Conservation (phyloP, 2,329 filamentous ascomycete genomes). For the Paecilomyces niveus region DNA sequence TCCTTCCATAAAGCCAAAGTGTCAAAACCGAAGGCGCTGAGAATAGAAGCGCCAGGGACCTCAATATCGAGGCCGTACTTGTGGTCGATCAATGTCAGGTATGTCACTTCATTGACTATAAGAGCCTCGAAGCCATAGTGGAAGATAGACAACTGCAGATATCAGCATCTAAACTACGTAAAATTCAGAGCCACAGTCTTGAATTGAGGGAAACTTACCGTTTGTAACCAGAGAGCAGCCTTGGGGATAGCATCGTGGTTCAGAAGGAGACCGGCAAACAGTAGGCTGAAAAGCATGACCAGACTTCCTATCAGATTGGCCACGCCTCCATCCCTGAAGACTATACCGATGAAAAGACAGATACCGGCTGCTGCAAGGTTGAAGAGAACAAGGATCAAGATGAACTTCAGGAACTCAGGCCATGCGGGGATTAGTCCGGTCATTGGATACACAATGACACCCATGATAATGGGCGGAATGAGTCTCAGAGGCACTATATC, state of each 20-base stretch:
- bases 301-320: slow-evolving; percentile 90
- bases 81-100: slow-evolving; percentile 81
- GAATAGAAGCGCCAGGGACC: slow-evolving; percentile 85
- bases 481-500: slow-evolving; percentile 93
- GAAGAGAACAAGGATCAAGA: slow-evolving; percentile 88
- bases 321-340: slow-evolving; percentile 84
- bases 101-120: slow-evolving; percentile 93
- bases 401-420: slow-evolving; percentile 81
- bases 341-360: slow-evolving; percentile 91
- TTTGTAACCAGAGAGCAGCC: slow-evolving; percentile 82
- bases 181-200: not conserved
- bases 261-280: slow-evolving; percentile 88
- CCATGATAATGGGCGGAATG: slow-evolving; percentile 90
- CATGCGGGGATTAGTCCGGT: slow-evolving; percentile 79
- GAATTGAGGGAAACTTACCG: slow-evolving; percentile 41
- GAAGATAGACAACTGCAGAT: slow-evolving; percentile 74
- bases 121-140: slow-evolving; percentile 95
- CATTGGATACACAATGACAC: slow-evolving; percentile 96
- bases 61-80: slow-evolving; percentile 97
- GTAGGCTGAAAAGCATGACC: slow-evolving; percentile 93
- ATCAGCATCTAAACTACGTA: not conserved
- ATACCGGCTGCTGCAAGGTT: slow-evolving; percentile 91
- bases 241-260: slow-evolving; percentile 90
- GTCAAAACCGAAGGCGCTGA: slow-evolving; percentile 92
- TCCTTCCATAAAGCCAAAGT: slow-evolving; percentile 81